Base-by-base conservation (phyloP, 345 rosid genomes). In the Boechera retrofracta region DNA sequence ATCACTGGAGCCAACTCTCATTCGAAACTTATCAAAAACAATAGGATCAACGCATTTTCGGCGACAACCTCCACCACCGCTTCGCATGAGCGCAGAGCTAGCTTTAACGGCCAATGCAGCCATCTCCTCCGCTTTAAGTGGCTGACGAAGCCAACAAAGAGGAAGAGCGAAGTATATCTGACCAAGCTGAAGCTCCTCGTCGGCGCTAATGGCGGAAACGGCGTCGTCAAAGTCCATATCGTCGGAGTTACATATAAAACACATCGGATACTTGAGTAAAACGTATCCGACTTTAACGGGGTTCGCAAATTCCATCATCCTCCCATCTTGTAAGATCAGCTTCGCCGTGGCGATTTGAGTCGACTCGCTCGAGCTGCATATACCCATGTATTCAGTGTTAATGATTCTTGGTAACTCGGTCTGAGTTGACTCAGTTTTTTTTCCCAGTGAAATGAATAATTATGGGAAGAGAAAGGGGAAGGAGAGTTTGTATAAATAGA, bases 61-160 rank as follows among this genome's bases (percentile, higher is more conserved):
- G 31, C 77, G 67, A 65, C 55, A 47, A 21, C 68, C 29, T 13
- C 74, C 66, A 13, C 72, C 53, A 4, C 72, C 73, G 3, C 49
- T 49, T 41, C 81, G n/a, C 82, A 73, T 79, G 45, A 95, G 78
- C 4, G 99, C 99, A 2, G 94, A 78, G 87, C 94, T 95, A 8
- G 99, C 99, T 83, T 89, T 93, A 15, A 95, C 98, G 0, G 99
- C 99, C 83, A 95, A 85, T 80, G 99, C 93, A 13, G 99, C 99
- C 99, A 95, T 93, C 68, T 95, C 93, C 67, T 91, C 92, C 0
- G 94, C 83, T 53, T 83, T 89, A 32, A 95, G 82, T 4, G 92
- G 94, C 58, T 78, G 89, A 57, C 79, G 83, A 55, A 95, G 77
- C 78, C 89, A 70, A 62, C 67, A 82, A 74, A 93, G 67, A 4